A percentile compares a stretch with the other conserved stretches of the same genome.
Conservation (phyloP, 2,329 filamentous ascomycete species). For the Verticillium nonalfalfae region DNA sequence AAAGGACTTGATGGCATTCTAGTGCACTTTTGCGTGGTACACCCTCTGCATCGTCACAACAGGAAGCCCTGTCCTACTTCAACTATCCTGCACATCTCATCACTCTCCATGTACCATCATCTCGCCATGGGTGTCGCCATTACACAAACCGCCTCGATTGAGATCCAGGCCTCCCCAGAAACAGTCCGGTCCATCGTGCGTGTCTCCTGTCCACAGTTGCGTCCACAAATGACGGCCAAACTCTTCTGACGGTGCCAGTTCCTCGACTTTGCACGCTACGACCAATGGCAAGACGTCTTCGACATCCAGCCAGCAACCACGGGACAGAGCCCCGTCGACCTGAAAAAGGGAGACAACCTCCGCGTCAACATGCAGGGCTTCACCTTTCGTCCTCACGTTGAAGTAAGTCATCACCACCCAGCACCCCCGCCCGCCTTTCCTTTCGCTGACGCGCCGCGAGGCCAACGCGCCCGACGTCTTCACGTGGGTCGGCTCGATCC, state of each 20-base stretch:
- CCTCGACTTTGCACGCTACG: background rate
- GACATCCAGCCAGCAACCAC: background rate
- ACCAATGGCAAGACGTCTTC: background rate
- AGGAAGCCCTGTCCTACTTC: no score
- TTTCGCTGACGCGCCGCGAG: background rate
- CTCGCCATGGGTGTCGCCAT: background rate
- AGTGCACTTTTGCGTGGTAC: no score
- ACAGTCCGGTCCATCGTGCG: background rate
- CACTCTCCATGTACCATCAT: background rate
- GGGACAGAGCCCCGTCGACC: background rate
- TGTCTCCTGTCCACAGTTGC: background rate
- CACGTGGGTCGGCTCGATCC: constrained; percentile 12
- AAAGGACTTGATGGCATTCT: no score
- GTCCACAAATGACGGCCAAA: background rate
- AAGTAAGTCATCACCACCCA: background rate
- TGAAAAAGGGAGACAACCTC: background rate
- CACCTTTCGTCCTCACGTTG: background rate
- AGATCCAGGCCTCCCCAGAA: background rate
- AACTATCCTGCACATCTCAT: background rate
- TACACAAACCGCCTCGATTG: background rate
- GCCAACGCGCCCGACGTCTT: constrained; percentile 8
- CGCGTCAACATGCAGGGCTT: background rate
- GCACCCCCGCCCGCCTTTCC: no score
- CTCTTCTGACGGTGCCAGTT: background rate
- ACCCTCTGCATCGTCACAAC: no score